Conservation (phyloP, 1,284 basidiomycete species). For the Taiwanofungus camphoratus region DNA sequence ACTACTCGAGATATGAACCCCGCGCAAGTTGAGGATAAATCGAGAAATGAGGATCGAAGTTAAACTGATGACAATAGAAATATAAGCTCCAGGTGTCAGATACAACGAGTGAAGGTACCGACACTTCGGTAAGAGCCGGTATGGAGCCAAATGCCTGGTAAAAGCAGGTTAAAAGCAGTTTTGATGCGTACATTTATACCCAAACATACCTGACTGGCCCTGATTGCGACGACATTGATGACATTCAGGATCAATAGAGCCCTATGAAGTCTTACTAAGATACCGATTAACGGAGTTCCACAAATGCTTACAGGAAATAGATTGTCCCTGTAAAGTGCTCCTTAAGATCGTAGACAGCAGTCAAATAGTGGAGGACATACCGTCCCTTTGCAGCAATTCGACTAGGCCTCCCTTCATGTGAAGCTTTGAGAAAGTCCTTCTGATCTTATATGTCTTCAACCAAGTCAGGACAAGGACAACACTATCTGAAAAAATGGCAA, state of each 20-base stretch:
- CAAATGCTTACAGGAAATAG: constrained; percentile 15
- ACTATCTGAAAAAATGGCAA: constrained; percentile 14
- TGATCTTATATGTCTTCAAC: constrained; percentile 14
- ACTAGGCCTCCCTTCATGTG: constrained; percentile 3
- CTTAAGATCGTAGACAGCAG: constrained; percentile 1
- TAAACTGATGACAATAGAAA: neutral
- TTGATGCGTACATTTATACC: neutral
- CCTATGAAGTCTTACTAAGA: neutral
- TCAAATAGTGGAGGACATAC: constrained; percentile 8
- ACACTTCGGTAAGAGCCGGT: constrained; percentile 18
- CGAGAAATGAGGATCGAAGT: constrained; percentile 18
- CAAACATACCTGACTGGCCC: constrained; percentile 5
- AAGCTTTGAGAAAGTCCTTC: neutral
- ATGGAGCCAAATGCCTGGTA: constrained; percentile 8
- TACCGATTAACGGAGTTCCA: neutral
- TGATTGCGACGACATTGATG: constrained; percentile 14
- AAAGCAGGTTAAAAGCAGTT: constrained; percentile 3
- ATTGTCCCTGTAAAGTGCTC: constrained; percentile 10
- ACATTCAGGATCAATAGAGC: constrained; percentile 17
- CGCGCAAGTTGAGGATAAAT: constrained; percentile 20
- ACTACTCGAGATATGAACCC: constrained; percentile 5
- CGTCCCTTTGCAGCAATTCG: constrained; percentile 16
- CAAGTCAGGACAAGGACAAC: constrained; percentile 19
- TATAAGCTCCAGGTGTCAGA: neutral
- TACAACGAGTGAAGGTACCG: neutral